Evolutionary conservation across 2,329 filamentous ascomycete genomes (phyloP).

Genomic region (Penicillium sp.): DNA sequence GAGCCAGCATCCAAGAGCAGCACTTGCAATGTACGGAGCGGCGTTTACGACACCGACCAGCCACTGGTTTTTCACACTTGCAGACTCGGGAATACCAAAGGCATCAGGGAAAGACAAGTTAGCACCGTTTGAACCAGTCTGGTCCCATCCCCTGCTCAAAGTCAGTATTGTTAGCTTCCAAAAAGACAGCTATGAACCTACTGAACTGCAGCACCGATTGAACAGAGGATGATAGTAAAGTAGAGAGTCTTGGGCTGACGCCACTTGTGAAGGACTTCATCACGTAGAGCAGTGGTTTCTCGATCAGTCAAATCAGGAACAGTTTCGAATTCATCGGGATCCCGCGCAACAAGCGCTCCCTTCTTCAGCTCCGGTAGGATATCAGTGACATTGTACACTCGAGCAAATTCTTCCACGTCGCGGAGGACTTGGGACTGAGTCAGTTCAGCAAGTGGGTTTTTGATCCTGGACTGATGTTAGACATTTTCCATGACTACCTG

Average conservation of each 20-base stretch:
- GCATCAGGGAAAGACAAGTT: constrained; percentile 50
- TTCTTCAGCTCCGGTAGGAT: constrained; percentile 43
- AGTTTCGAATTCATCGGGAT: constrained; percentile 45
- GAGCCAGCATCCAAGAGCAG: constrained; percentile 59
- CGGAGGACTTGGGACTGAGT: constrained; percentile 35
- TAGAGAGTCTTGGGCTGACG: constrained; percentile 48
- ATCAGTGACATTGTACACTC: constrained; percentile 40
- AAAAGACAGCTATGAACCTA: constrained; percentile 22
- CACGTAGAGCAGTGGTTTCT: constrained; percentile 42
- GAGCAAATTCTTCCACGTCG: constrained; percentile 43
- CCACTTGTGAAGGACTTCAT: constrained; percentile 49
- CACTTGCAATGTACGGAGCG: constrained; percentile 52
- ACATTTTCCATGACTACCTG: background rate
- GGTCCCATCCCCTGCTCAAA: constrained; percentile 29
- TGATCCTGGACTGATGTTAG: constrained; percentile 35
- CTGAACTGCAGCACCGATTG: constrained; percentile 51
- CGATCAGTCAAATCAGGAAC: constrained; percentile 42
- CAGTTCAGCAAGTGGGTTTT: constrained; percentile 45
- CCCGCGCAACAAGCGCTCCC: constrained; percentile 49
- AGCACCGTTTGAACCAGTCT: constrained; percentile 39
- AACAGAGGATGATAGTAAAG: constrained; percentile 50
- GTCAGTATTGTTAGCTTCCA: background rate
- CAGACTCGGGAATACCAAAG: constrained; percentile 43
- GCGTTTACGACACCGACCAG: constrained; percentile 64
- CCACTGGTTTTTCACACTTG: constrained; percentile 48